Evolutionary conservation across 208 protist species (phyloP).

Genomic region (Leishmania mexicana): DNA sequence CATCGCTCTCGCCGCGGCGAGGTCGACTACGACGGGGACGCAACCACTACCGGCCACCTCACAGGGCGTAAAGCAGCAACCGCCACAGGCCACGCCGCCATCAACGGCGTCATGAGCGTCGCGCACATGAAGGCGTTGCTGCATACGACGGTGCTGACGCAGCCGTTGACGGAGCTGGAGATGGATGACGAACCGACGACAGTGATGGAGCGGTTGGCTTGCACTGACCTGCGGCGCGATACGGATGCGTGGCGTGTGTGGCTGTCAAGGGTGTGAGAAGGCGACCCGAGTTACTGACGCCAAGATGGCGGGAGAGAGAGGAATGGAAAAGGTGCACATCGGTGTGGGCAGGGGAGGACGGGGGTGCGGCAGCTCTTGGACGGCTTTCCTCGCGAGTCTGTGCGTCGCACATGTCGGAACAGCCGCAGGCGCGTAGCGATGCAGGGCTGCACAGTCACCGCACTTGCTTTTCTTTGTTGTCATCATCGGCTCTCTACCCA

Average conservation of each 20-base stretch:
- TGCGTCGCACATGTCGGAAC: background rate
- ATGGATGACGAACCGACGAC: slow-evolving; percentile 54
- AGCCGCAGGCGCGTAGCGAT: background rate
- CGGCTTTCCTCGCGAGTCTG: background rate
- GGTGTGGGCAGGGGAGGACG: background rate
- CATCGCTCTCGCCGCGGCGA: background rate
- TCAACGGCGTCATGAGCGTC: slow-evolving; percentile 37
- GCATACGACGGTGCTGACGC: slow-evolving; percentile 40
- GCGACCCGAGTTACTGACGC: background rate
- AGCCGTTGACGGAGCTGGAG: slow-evolving; percentile 53
- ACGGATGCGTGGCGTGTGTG: slow-evolving; percentile 70
- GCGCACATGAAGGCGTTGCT: slow-evolving; percentile 60
- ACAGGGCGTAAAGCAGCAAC: background rate
- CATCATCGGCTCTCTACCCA: background rate
- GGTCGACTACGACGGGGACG: background rate
- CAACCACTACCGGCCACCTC: background rate
- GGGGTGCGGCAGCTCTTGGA: background rate
- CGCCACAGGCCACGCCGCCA: background rate
- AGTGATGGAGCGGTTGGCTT: slow-evolving; percentile 46
- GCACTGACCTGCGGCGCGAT: slow-evolving; percentile 66
- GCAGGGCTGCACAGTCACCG: background rate
- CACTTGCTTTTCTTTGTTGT: background rate
- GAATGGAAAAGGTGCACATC: background rate
- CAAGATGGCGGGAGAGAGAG: background rate
- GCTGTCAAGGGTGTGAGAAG: slow-evolving; percentile 52